These are phyloP conservation scores for Xerocomus potaroensis DNA, from an alignment of 768 basidiomycete genomes.

Conservation along the genomic window DNA sequence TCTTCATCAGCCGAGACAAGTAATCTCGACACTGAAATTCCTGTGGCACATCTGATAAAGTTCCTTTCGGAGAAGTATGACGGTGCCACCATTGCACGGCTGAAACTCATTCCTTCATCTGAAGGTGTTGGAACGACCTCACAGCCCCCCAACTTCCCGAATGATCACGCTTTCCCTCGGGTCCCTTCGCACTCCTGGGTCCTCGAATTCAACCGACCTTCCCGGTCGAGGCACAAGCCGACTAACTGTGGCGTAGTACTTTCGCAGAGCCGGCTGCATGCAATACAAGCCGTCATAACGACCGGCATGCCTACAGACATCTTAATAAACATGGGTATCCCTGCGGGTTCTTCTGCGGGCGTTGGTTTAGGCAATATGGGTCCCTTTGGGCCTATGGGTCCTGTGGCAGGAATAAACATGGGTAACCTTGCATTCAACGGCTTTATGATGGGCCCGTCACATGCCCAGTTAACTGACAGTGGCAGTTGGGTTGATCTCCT, in stretches of 20 bases:
- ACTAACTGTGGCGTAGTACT: constrained; percentile 57
- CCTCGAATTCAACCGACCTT: constrained; percentile 60
- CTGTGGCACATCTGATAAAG: constrained; percentile 44
- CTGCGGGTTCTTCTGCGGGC: constrained; percentile 8
- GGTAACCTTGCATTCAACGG: constrained; percentile 24
- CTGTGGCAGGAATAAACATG: too few species aligned
- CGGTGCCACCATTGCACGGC: constrained; percentile 55
- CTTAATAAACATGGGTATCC: constrained; percentile 22
- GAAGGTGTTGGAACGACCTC: constrained; percentile 14
- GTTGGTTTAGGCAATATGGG: constrained; percentile 22
- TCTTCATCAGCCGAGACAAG: constrained; percentile 20
- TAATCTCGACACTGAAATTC: constrained; percentile 41
- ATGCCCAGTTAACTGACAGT: constrained; percentile 14
- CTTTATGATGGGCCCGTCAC: constrained; percentile 21
- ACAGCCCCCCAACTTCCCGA: constrained; percentile 16
- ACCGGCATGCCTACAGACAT: constrained; percentile 18
- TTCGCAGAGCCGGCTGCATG: constrained; percentile 69
- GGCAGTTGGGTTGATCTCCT: constrained; percentile 31
- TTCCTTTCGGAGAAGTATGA: constrained; percentile 37
- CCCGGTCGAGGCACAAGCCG: constrained; percentile 34
- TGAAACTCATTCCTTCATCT: constrained; percentile 36
- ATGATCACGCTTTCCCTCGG: constrained; percentile 24
- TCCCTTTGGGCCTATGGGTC: too few species aligned
- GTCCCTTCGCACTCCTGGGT: constrained; percentile 47
- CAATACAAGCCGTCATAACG: constrained; percentile 64